Conservation (phyloP, 805 yeast species). For the Clavispora vitiphila region DNA sequence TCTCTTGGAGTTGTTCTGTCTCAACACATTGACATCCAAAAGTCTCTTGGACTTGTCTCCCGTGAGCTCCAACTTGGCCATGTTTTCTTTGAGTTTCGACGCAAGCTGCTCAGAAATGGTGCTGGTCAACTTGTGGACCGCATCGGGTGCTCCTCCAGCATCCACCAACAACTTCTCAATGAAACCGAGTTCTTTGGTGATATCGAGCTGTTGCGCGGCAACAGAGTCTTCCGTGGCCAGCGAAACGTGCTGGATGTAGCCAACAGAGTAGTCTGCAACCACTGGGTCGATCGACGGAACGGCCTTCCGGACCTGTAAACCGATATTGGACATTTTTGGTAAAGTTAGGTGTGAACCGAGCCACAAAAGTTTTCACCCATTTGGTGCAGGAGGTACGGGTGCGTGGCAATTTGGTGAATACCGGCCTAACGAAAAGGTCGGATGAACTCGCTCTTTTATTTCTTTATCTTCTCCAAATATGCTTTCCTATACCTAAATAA, state of each 20-base stretch:
- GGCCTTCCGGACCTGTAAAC: conserved; percentile 72
- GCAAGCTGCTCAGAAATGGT: conserved; percentile 45
- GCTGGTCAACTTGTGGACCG: conserved; percentile 46
- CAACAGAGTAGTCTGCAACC: conserved; percentile 85
- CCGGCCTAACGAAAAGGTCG: no score
- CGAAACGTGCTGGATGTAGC: conserved; percentile 82
- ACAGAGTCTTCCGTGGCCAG: conserved; percentile 76
- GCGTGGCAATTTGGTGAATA: no score
- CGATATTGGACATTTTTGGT: conserved; percentile 36
- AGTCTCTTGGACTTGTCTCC: conserved; percentile 88
- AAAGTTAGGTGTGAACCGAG: neutral
- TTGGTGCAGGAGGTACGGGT: conserved; percentile 3
- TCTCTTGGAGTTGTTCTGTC: conserved; percentile 53
- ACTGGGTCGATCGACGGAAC: conserved; percentile 82
- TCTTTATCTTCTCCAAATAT: no score
- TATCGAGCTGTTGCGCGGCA: conserved; percentile 65
- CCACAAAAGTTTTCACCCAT: neutral
- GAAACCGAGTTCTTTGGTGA: conserved; percentile 63
- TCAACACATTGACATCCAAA: conserved; percentile 67
- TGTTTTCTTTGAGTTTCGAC: conserved; percentile 56
- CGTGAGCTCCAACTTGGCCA: conserved; percentile 69
- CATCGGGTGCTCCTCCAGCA: conserved; percentile 73
- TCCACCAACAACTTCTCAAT: conserved; percentile 59
- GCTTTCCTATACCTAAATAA: conserved; percentile 20
- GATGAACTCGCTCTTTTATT: no score